Evolutionary conservation across 306 rosid species (phyloP), one percentile per base, ranked within the genome.

Genomic region (Urtica urens): DNA sequence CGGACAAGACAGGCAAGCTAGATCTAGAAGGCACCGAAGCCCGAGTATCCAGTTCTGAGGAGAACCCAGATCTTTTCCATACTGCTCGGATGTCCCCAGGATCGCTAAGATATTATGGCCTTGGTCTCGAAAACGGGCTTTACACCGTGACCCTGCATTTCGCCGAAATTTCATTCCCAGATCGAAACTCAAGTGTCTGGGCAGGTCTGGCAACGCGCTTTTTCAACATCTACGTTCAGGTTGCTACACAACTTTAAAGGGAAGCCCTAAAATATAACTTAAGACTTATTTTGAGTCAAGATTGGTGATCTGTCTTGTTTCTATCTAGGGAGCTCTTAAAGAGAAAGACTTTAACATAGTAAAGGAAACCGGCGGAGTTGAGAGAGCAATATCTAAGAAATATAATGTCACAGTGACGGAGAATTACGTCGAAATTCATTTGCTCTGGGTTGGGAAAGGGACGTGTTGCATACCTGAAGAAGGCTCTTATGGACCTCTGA

Each of bases 211-310:
- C 82, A 46, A 66, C 79, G 44, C 80, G 82, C 20, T 55, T 74
- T 12, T 78, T 78, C 53, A 72, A 78, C 41, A 63, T 78, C 59
- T 78, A 78, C 49, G 61, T 72, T 45, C 82, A 79, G 80, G 87
- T 79, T 28, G 24, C 19, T 7, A 8, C 39, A 23, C 17, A 4
- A 12, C 13, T 0, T 6, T 23, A 19, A 13, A 24, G 21, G 26
- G 33, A 6, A 21, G 23, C 6, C 24, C 27, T 16, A 3, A n/a
- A n/a, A n/a, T n/a, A n/a, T n/a, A n/a, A n/a, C n/a, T n/a, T n/a
- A n/a, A n/a, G n/a, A n/a, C n/a, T n/a, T n/a, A n/a, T n/a, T n/a
- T n/a, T n/a, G n/a, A n/a, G n/a, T n/a, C n/a, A n/a, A n/a, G n/a
- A n/a, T n/a, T n/a, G n/a, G n/a, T n/a, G n/a, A n/a, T n/a, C n/a